Base-by-base conservation (phyloP, 208 protist genomes). In the Leishmania arabica region DNA sequence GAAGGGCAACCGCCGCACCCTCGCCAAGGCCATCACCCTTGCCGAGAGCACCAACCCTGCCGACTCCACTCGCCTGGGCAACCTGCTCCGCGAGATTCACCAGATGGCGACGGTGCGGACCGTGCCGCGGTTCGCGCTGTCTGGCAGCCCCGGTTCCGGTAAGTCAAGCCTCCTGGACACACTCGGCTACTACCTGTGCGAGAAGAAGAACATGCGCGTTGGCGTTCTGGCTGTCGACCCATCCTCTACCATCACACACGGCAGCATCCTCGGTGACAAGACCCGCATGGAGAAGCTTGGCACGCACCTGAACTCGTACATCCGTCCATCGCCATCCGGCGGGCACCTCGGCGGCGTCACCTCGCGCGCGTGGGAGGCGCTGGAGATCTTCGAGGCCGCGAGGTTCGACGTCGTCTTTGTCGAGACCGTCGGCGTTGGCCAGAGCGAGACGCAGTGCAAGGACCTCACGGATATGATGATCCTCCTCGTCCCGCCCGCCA, bases 361-460 rank as follows among this genome's bases (percentile, higher is more conserved):
- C 58, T 84, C 89, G 37, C 88, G 92, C 45, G 98, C 97, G 34
- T 96, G 90, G 77, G 98, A 99, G 74, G 91, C 95, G 21, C 90
- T 98, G 47, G 79, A 92, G 40, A 81, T 99, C 53, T 98, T 98
- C 82, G 98, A 99, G 84, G 89, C 83, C 7, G 96, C 95, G 1
- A 94, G 92, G 6, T 99, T 97, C 78, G 95, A 99, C 62, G 90
- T 94, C 2, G 83, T 99, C 31, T 80, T 99, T n/a, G 88, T 99
- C 3, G 98, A 99, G 62, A 99, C 98, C 13, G 98, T 99, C 45
- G 98, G 98, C 31, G 98, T 99, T 1, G 98, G 98, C 9, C 94
- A 98, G 86, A 93, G 87, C 54, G 95, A 96, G 69, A 93, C 89
- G 21, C 90, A 87, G 27, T 98, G 97, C 15, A 94, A 92, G 19